phyloP scores from a whole-genome alignment of 148 eudicot genomes.

The Silene latifolia region DNA sequence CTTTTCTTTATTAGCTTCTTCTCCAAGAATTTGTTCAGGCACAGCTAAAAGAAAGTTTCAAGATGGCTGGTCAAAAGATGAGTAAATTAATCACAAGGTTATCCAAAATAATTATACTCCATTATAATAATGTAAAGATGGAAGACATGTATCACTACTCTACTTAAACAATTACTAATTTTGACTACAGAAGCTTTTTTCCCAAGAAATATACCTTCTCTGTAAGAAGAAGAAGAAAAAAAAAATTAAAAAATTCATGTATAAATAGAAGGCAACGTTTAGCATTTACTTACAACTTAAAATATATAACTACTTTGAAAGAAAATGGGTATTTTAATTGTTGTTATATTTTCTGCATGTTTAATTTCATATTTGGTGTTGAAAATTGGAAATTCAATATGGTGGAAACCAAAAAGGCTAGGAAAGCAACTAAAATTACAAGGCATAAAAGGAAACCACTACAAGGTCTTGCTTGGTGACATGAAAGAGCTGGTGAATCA shows the following conservation, averaged over 20 bases:
- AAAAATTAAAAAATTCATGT: neutral
- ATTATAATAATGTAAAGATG: neutral
- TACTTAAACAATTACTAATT: neutral
- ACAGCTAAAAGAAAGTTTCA: neutral
- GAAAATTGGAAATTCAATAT: slow-evolving; percentile 26
- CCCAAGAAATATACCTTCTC: neutral
- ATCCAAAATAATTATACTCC: neutral
- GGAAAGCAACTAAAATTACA: slow-evolving; percentile 31
- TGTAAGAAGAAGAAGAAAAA: neutral
- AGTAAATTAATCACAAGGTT: neutral
- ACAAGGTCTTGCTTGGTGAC: slow-evolving; percentile 38
- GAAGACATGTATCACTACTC: neutral
- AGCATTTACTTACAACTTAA: neutral
- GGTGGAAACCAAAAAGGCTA: slow-evolving; percentile 38
- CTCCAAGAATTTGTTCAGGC: neutral
- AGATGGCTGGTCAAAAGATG: neutral
- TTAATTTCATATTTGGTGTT: slow-evolving; percentile 18
- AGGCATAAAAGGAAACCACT: slow-evolving; percentile 40
- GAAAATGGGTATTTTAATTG: slow-evolving; percentile 14
- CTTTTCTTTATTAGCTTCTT: neutral
- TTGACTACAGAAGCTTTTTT: neutral
- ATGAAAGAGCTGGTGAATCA: slow-evolving; percentile 37
- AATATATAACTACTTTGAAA: neutral
- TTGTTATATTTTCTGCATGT: slow-evolving; percentile 6
- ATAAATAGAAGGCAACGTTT: neutral